Conservation (phyloP, 2,329 filamentous ascomycete genomes). For the Cadophora malorum region DNA sequence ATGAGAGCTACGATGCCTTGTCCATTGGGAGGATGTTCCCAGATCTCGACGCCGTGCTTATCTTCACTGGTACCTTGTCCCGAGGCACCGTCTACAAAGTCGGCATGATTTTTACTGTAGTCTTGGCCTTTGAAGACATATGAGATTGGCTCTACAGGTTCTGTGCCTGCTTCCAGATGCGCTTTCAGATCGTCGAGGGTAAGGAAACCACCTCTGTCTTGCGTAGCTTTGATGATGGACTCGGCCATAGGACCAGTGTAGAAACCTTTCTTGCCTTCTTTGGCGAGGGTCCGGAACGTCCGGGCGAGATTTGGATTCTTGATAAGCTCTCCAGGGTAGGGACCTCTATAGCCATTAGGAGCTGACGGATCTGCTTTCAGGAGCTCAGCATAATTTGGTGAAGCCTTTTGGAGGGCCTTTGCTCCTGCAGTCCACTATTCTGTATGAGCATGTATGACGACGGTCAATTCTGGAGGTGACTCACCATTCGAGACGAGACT, state of each 20-base stretch:
- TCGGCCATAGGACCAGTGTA: conserved; percentile 86
- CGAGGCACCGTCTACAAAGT: conserved; percentile 50
- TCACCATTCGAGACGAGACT: conserved; percentile 51
- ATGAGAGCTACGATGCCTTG: conserved; percentile 96
- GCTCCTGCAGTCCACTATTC: conserved; percentile 76
- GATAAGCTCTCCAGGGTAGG: conserved; percentile 84
- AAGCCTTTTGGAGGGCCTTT: conserved; percentile 68
- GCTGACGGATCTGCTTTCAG: conserved; percentile 77
- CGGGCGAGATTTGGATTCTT: conserved; percentile 81
- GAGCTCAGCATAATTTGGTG: conserved; percentile 87
- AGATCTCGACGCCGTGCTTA: conserved; percentile 74
- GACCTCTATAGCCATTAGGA: conserved; percentile 74
- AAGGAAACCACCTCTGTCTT: conserved; percentile 77
- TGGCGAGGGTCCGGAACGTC: conserved; percentile 80
- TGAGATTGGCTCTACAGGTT: conserved; percentile 85
- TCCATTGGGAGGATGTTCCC: conserved; percentile 97
- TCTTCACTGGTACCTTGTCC: conserved; percentile 48
- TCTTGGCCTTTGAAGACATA: conserved; percentile 76
- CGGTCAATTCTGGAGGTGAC: background rate
- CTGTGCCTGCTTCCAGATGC: conserved; percentile 75
- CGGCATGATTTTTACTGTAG: conserved; percentile 53
- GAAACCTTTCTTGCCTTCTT: conserved; percentile 87
- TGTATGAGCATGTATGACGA: conserved; percentile 20
- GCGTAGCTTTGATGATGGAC: conserved; percentile 78
- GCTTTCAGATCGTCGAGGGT: conserved; percentile 80